Evolutionary conservation across 441 rosid species (phyloP).

Genomic region (Arabidopsis hybrid): DNA sequence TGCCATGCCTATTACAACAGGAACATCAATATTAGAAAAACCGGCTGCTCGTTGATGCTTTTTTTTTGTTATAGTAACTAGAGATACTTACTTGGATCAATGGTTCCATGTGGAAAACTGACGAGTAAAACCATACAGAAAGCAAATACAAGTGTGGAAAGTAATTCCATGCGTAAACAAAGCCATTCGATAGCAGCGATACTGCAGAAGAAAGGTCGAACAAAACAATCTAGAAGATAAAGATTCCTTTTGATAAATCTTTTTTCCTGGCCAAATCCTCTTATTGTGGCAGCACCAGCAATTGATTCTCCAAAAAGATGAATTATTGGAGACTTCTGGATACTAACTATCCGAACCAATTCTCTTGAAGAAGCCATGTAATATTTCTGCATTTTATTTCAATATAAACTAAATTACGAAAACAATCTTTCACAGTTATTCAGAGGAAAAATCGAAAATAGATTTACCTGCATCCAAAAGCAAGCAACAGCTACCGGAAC

Average conservation of each 20-base stretch:
- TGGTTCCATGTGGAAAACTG: conserved; percentile 95
- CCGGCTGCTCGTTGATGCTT: neutral
- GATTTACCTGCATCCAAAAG: conserved; percentile 87
- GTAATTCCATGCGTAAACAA: conserved; percentile 98
- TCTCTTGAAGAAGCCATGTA: conserved; percentile 99
- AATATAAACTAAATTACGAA: neutral
- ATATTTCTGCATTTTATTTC: conserved; percentile 86
- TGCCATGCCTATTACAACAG: conserved; percentile 84
- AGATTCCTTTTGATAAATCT: conserved; percentile 98
- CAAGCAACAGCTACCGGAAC: conserved; percentile 97
- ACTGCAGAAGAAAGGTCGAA: conserved; percentile 99
- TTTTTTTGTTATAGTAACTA: conserved; percentile 7
- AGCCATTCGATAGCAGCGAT: conserved; percentile 99
- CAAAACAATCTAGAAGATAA: conserved; percentile 97
- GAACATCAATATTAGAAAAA: conserved; percentile 5
- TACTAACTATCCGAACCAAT: conserved; percentile 98
- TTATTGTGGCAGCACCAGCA: conserved; percentile 98
- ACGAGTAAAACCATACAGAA: conserved; percentile 99
- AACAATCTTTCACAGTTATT: neutral
- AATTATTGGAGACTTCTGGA: conserved; percentile 97
- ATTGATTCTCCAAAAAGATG: conserved; percentile 98
- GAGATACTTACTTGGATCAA: conserved; percentile 90
- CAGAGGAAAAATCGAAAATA: neutral
- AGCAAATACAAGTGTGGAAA: conserved; percentile 96
- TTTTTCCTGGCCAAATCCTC: conserved; percentile 99